Evolutionary conservation across 2,329 filamentous ascomycete genomes (phyloP).

Genomic region (Alternaria angustiovoidea): DNA sequence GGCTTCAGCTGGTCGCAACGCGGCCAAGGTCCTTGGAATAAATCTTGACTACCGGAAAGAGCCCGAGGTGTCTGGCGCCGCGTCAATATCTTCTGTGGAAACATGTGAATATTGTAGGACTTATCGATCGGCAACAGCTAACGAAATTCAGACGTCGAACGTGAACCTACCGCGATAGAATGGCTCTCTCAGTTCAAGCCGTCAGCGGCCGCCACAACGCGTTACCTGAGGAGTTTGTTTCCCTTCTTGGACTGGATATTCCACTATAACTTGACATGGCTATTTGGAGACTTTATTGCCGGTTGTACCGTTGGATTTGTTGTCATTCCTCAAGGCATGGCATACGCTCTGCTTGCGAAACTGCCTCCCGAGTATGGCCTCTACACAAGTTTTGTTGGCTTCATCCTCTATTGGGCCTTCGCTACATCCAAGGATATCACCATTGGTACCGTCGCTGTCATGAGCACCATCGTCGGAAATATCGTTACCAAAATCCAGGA

Average conservation of each 20-base stretch:
- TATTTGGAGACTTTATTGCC: constrained; percentile 86
- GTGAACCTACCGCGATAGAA: constrained; percentile 76
- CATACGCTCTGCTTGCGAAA: constrained; percentile 84
- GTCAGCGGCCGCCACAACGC: constrained; percentile 57
- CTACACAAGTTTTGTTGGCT: constrained; percentile 96
- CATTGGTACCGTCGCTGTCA: constrained; percentile 95
- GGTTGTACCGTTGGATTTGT: constrained; percentile 79
- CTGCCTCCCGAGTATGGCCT: constrained; percentile 85
- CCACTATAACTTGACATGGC: constrained; percentile 89
- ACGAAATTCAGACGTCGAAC: constrained; percentile 79
- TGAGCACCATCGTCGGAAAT: constrained; percentile 88
- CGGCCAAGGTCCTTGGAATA: constrained; percentile 85
- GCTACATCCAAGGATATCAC: constrained; percentile 99
- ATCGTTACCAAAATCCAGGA: constrained; percentile 70
- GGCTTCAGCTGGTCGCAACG: constrained; percentile 70
- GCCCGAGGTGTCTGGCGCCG: constrained; percentile 76
- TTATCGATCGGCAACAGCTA: not conserved
- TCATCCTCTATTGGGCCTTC: constrained; percentile 95
- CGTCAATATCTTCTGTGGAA: constrained; percentile 75
- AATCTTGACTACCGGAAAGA: constrained; percentile 75
- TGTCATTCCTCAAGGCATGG: constrained; percentile 97
- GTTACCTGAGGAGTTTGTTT: constrained; percentile 77
- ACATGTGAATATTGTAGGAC: constrained; percentile 29
- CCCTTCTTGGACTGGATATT: constrained; percentile 90
- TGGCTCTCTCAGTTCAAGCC: constrained; percentile 74